These are phyloP conservation scores for Jaltomata sinuosa DNA, from an alignment of 257 asterid genomes.

Conservation along the genomic window DNA sequence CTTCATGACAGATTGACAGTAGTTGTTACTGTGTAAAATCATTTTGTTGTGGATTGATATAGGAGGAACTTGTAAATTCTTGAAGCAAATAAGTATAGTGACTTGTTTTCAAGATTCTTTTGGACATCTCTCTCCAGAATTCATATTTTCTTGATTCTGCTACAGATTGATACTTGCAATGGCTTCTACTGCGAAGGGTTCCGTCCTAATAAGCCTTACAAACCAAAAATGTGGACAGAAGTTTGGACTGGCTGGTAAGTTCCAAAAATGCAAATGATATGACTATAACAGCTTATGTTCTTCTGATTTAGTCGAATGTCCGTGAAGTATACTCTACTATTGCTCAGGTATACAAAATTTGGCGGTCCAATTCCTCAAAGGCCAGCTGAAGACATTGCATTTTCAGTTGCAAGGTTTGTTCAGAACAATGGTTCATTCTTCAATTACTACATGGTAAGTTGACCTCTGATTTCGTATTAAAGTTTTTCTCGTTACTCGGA, in stretches of 20 bases:
- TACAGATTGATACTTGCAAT: slow-evolving; percentile 84
- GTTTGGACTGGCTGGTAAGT: slow-evolving; percentile 88
- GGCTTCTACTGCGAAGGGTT: slow-evolving; percentile 86
- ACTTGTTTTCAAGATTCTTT: background rate
- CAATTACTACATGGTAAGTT: slow-evolving; percentile 85
- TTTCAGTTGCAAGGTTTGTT: slow-evolving; percentile 77
- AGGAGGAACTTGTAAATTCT: background rate
- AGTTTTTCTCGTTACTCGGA: background rate
- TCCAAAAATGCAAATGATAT: background rate
- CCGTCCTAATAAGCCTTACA: slow-evolving; percentile 62
- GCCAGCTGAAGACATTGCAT: slow-evolving; percentile 90
- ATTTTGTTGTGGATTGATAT: background rate
- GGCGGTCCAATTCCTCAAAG: slow-evolving; percentile 73
- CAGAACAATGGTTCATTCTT: slow-evolving; percentile 86
- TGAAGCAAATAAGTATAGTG: background rate
- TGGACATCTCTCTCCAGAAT: background rate
- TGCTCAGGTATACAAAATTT: slow-evolving; percentile 53
- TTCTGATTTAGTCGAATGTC: background rate
- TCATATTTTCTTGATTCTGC: background rate
- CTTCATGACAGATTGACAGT: too few relatives aligned
- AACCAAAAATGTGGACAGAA: slow-evolving; percentile 96
- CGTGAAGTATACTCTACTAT: background rate
- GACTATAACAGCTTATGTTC: background rate
- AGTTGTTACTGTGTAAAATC: too few relatives aligned
- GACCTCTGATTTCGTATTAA: background rate